Evolutionary conservation across 2,329 filamentous ascomycete species (phyloP).

Genomic region (Aspergillus fijiensis): DNA sequence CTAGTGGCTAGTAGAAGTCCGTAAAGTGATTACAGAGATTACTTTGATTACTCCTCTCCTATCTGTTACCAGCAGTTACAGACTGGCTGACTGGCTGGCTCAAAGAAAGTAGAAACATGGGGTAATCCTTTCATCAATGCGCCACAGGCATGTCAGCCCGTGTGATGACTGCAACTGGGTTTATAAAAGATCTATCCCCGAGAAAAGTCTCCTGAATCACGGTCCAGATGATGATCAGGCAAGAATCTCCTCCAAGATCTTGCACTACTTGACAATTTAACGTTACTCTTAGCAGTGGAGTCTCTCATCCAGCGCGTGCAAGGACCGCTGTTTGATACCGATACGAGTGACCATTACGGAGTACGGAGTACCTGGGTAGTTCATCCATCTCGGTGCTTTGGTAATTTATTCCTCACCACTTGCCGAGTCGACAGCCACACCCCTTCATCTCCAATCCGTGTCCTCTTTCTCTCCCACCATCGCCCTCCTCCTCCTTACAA

Average conservation of each 20-base stretch:
- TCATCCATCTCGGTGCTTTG: not conserved
- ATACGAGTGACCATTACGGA: not conserved
- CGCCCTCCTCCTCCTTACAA: slow-evolving; percentile 6
- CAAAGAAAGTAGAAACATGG: not conserved
- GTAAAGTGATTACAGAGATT: not conserved
- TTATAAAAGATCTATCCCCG: not conserved
- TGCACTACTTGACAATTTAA: not conserved
- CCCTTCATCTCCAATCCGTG: slow-evolving; percentile 18
- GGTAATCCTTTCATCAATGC: slow-evolving; percentile 3
- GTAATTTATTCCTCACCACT: slow-evolving; percentile 15
- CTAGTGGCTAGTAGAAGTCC: too few relatives aligned
- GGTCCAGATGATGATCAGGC: not conserved
- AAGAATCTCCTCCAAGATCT: not conserved
- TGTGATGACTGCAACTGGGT: not conserved
- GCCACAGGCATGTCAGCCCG: slow-evolving; percentile 5
- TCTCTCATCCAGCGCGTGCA: not conserved
- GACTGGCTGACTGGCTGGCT: not conserved
- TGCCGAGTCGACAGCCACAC: slow-evolving; percentile 8
- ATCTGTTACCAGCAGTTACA: not conserved
- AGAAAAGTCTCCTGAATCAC: not conserved
- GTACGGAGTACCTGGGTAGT: not conserved
- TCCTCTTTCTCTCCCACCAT: slow-evolving; percentile 16
- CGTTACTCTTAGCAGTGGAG: not conserved
- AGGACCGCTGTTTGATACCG: slow-evolving; percentile 1
- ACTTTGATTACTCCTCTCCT: not conserved